phyloP scores from a whole-genome alignment of 2,329 filamentous ascomycete species.

The Hansfordia pulvinata region DNA sequence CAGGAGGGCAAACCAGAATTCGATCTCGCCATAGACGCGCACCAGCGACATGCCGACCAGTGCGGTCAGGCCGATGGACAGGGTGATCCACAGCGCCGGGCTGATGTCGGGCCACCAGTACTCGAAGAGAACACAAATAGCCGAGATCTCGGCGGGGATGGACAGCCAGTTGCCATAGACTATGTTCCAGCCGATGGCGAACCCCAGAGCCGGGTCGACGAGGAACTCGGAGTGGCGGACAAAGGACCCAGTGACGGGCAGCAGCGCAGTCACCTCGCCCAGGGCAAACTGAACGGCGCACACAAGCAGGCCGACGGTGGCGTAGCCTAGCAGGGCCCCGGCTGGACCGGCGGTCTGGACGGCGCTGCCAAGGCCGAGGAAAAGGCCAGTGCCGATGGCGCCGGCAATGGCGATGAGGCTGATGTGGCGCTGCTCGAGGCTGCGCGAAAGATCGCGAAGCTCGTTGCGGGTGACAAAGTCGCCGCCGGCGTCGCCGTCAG shows the following conservation, averaged over 20 bases:
- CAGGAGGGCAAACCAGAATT: conserved; percentile 3
- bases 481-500: conserved; percentile 17
- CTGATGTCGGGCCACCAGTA: conserved; percentile 30
- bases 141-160: conserved; percentile 47
- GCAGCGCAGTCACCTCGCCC: conserved; percentile 45
- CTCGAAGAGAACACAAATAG: conserved; percentile 46
- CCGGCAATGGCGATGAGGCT: conserved; percentile 50
- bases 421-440: conserved; percentile 40
- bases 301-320: conserved; percentile 41
- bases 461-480: conserved; percentile 35
- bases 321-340: conserved; percentile 35
- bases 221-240: conserved; percentile 46
- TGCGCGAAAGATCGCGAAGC: conserved; percentile 30
- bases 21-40: conserved; percentile 6
- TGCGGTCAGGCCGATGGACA: conserved; percentile 9
- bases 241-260: conserved; percentile 50
- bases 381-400: conserved; percentile 46
- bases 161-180: conserved; percentile 40
- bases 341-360: conserved; percentile 35
- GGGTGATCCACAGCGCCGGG: conserved; percentile 6
- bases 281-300: conserved; percentile 44
- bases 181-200: conserved; percentile 38
- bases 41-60: conserved; percentile 6
- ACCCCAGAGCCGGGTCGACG: conserved; percentile 46
- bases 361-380: conserved; percentile 42